These are phyloP conservation scores for Xylaria sp. DNA, from an alignment of 2,329 filamentous ascomycete species.

Conservation along the genomic window DNA sequence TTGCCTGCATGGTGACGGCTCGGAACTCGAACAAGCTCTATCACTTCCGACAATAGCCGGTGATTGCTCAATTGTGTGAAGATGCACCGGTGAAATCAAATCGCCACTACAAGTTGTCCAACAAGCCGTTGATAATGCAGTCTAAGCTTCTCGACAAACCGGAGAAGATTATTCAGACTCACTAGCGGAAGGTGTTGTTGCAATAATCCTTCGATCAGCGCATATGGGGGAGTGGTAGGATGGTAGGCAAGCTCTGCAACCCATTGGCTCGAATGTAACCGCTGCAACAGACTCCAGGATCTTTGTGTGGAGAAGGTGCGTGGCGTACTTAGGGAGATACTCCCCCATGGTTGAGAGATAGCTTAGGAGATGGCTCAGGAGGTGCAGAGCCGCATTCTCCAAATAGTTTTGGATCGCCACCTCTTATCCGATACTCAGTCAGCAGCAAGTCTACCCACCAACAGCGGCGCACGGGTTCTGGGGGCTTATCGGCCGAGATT, in stretches of 20 bases:
- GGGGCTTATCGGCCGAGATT: slow-evolving; percentile 20
- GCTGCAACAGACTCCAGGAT: slow-evolving; percentile 21
- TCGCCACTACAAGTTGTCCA: slow-evolving; percentile 13
- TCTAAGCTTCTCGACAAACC: slow-evolving; percentile 20
- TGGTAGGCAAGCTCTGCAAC: slow-evolving; percentile 13
- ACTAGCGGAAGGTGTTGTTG: slow-evolving; percentile 24
- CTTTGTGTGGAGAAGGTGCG: slow-evolving; percentile 25
- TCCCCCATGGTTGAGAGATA: slow-evolving; percentile 6
- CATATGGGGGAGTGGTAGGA: slow-evolving; percentile 8
- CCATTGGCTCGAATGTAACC: slow-evolving; percentile 32
- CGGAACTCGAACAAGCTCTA: slow-evolving; percentile 15
- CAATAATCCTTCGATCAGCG: slow-evolving; percentile 33
- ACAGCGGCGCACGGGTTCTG: slow-evolving; percentile 1
- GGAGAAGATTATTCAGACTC: slow-evolving; percentile 17
- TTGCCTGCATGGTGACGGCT: slow-evolving; percentile 25
- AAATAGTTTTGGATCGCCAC: slow-evolving; percentile 23
- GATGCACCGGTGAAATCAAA: slow-evolving; percentile 21
- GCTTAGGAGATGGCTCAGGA: too few relatives aligned
- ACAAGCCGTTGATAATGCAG: slow-evolving; percentile 26
- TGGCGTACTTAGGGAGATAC: slow-evolving; percentile 29
- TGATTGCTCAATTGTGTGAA: slow-evolving; percentile 23
- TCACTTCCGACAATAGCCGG: slow-evolving; percentile 30
- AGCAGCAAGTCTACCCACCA: slow-evolving; percentile 14
- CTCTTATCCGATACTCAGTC: slow-evolving; percentile 15
- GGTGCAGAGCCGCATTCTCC: slow-evolving; percentile 34